Evolutionary conservation across 163 green algal genomes (phyloP).

Genomic region (Chlorella variabilis): DNA sequence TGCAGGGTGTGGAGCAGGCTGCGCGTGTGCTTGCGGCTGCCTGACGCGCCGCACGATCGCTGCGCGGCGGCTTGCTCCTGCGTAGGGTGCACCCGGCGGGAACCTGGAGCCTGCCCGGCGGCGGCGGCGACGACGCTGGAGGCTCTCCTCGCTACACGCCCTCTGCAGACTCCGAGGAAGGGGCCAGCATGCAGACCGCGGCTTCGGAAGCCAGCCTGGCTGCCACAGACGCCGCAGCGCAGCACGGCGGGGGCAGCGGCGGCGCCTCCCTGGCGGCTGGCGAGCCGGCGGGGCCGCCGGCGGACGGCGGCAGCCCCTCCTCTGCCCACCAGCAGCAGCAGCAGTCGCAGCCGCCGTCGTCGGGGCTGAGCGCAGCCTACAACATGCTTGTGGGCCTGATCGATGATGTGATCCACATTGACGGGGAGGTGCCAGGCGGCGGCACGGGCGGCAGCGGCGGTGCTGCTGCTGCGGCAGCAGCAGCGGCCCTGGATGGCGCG

Average conservation of each 20-base stretch:
- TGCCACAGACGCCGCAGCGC: neutral
- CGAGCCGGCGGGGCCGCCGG: neutral
- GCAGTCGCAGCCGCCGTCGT: neutral
- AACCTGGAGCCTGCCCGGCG: conserved; percentile 15
- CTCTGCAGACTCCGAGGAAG: neutral
- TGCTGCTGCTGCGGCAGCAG: neutral
- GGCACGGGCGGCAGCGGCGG: neutral
- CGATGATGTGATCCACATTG: conserved; percentile 20
- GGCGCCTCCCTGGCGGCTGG: neutral
- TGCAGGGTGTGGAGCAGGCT: too few relatives aligned
- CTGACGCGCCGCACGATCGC: too few relatives aligned
- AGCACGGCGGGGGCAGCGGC: neutral
- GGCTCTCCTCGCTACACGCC: too few relatives aligned
- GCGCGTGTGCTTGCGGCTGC: too few relatives aligned
- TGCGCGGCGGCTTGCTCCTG: too few relatives aligned
- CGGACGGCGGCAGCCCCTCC: neutral
- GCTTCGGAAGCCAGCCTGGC: conserved; percentile 21
- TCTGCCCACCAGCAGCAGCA: neutral
- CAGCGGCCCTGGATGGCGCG: neutral
- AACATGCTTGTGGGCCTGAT: conserved; percentile 11
- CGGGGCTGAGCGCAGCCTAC: conserved; percentile 2
- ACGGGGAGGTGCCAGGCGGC: neutral
- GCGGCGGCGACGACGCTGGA: neutral
- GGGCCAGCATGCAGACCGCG: conserved; percentile 23
- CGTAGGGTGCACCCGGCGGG: conserved; percentile 22